These are phyloP conservation scores for Candolleomyces aberdarensis DNA, from an alignment of 768 basidiomycete genomes.

Conservation along the genomic window DNA sequence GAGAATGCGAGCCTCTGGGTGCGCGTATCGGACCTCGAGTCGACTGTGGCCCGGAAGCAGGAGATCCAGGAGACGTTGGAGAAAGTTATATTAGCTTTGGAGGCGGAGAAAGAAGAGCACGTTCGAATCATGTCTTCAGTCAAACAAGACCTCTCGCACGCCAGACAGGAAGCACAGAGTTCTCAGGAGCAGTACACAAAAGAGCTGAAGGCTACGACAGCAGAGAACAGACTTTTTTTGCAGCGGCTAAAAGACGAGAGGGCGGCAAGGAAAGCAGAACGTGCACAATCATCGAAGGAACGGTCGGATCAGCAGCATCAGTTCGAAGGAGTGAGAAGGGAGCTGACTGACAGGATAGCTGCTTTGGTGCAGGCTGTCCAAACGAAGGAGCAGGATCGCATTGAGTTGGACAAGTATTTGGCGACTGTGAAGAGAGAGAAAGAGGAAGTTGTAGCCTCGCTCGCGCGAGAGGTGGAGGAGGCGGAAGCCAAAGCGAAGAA, in stretches of 20 bases:
- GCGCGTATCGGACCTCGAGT: conserved; percentile 3
- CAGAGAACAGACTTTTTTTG: not conserved
- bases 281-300: not conserved
- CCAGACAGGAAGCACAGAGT: not conserved
- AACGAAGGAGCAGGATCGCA: not conserved
- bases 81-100: not conserved
- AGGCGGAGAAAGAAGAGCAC: not conserved
- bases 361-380: not conserved
- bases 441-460: not conserved
- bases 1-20: not conserved
- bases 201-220: not conserved
- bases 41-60: not conserved
- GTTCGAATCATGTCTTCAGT: not conserved
- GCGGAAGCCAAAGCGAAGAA: not conserved
- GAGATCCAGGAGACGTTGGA: not conserved
- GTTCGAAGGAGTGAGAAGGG: not conserved
- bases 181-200: not conserved
- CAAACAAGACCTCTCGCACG: not conserved
- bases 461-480: not conserved
- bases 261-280: not conserved
- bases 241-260: not conserved
- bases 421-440: not conserved
- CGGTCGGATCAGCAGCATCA: not conserved
- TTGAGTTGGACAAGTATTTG: not conserved
- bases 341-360: not conserved